Evolutionary conservation across 441 rosid genomes (phyloP).

Genomic region (Arabidopsis lyrata): DNA sequence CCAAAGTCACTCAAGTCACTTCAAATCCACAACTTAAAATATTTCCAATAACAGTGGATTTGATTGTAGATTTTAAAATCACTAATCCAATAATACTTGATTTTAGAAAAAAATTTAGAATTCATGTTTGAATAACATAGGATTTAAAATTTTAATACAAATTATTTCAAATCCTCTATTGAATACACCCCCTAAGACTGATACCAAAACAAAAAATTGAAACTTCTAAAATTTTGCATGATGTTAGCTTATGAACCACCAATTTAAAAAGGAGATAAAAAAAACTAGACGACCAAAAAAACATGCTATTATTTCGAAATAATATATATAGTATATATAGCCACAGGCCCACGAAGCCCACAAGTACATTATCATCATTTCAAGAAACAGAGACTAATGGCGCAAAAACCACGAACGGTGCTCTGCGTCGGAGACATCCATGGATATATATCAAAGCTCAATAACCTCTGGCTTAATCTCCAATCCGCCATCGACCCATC

Average conservation of each 20-base stretch:
- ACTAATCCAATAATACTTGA: no score
- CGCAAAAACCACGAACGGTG: constrained; percentile 58
- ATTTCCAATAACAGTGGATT: no score
- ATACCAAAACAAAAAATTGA: no score
- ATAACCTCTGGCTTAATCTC: constrained; percentile 79
- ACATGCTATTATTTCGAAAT: not conserved
- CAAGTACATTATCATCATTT: constrained; percentile 22
- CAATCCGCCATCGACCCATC: constrained; percentile 56
- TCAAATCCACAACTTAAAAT: no score
- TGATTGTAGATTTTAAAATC: no score
- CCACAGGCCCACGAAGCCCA: not conserved
- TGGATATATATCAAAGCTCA: constrained; percentile 74
- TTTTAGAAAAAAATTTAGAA: no score
- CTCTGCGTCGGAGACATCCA: constrained; percentile 90
- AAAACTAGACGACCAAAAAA: not conserved
- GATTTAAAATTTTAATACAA: no score
- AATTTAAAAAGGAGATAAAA: not conserved
- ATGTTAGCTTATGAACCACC: not conserved
- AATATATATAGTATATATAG: not conserved
- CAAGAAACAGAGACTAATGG: constrained; percentile 8
- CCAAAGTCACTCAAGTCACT: no score
- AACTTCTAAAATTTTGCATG: no score
- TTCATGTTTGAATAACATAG: no score
- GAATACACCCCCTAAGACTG: no score
- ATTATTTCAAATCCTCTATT: no score